Conservation (phyloP, 306 rosid genomes). For the Vachellia pachyceras region DNA sequence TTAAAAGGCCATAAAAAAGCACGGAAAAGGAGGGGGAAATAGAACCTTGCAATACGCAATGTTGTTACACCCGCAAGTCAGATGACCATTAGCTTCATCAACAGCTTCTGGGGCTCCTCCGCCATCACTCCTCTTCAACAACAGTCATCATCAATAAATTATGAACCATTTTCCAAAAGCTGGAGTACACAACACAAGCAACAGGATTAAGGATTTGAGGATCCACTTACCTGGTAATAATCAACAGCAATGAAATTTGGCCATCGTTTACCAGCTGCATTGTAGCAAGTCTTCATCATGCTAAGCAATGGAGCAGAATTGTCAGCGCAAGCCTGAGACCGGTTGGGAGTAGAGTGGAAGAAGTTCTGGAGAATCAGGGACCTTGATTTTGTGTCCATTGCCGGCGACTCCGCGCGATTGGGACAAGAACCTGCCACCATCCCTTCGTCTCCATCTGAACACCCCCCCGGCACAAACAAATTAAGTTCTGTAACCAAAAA, state of each 20-base stretch:
- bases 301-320: slow-evolving; percentile 73
- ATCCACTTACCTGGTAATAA: slow-evolving; percentile 67
- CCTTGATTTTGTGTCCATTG: slow-evolving; percentile 66
- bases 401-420: slow-evolving; percentile 70
- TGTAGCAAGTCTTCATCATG: slow-evolving; percentile 67
- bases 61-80: slow-evolving; percentile 88
- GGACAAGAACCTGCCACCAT: slow-evolving; percentile 76
- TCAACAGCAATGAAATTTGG: slow-evolving; percentile 94
- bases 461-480: slow-evolving; percentile 31
- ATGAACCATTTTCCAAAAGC: slow-evolving; percentile 9
- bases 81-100: slow-evolving; percentile 89
- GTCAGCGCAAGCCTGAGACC: slow-evolving; percentile 59
- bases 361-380: slow-evolving; percentile 72
- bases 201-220: slow-evolving; percentile 1
- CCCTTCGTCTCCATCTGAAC: slow-evolving; percentile 85
- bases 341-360: slow-evolving; percentile 69
- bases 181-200: not conserved
- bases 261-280: slow-evolving; percentile 80
- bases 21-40: slow-evolving; percentile 28
- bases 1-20: not conserved
- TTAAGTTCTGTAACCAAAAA: not conserved
- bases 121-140: slow-evolving; percentile 85
- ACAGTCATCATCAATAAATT: slow-evolving; percentile 13
- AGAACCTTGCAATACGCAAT: slow-evolving; percentile 95
- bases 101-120: slow-evolving; percentile 96